These are phyloP conservation scores for Auxenochlorella pyrenoidosa DNA, from an alignment of 139 green algal species.

Conservation along the genomic window DNA sequence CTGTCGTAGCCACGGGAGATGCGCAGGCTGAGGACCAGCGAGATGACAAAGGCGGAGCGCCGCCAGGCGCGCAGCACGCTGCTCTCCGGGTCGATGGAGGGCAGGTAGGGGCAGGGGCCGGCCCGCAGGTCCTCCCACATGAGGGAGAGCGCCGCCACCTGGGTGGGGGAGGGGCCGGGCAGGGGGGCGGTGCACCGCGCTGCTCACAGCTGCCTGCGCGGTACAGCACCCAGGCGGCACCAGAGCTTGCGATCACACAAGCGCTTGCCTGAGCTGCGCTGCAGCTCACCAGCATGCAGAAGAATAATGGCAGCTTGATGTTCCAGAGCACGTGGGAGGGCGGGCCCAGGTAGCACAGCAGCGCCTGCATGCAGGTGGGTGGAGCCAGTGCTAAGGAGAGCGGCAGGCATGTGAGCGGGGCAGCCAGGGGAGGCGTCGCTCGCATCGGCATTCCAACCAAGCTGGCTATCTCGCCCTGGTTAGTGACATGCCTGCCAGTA, in stretches of 20 bases:
- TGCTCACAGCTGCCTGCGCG: too few relatives aligned
- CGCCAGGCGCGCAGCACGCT: neutral
- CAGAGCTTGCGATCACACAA: too few relatives aligned
- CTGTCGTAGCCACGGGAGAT: neutral
- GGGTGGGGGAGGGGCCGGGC: too few relatives aligned
- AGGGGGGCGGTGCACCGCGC: neutral
- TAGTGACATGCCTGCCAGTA: neutral
- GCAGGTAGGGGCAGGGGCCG: neutral
- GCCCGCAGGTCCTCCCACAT: neutral
- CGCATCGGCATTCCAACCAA: too few relatives aligned
- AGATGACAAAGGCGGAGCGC: neutral
- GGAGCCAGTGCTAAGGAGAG: too few relatives aligned
- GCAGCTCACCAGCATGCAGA: neutral
- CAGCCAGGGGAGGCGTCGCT: too few relatives aligned
- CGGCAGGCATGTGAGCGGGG: too few relatives aligned
- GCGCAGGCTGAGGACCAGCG: neutral
- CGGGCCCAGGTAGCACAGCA: neutral
- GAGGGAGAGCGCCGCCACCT: too few relatives aligned
- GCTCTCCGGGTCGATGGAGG: neutral
- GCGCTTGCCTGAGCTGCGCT: too few relatives aligned
- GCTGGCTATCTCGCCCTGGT: too few relatives aligned
- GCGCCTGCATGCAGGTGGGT: too few relatives aligned
- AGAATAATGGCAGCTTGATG: neutral
- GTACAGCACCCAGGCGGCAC: too few relatives aligned
- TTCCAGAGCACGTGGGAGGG: neutral